phyloP scores from a whole-genome alignment of 2,329 filamentous ascomycete species.

The Penicillium concentricum region DNA sequence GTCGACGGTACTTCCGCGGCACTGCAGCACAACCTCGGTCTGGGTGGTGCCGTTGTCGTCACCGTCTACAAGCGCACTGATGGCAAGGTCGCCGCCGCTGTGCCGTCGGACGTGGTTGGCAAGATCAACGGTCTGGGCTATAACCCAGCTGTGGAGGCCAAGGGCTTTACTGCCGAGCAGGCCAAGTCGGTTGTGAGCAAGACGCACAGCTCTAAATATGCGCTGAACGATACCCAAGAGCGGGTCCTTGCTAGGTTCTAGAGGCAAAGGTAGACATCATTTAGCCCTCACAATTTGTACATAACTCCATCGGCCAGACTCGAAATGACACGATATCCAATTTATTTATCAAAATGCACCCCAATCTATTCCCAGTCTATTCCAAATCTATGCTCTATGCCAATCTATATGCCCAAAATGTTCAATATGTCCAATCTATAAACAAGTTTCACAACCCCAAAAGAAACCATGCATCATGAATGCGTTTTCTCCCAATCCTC shows the following conservation, averaged over 20 bases:
- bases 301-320: not conserved
- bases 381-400: not conserved
- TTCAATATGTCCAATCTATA: not conserved
- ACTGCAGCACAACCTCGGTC: constrained; percentile 88
- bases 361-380: not conserved
- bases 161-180: constrained; percentile 80
- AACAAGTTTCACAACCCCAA: not conserved
- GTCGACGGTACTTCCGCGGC: constrained; percentile 67
- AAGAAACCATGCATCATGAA: constrained; percentile 15
- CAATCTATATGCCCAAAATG: not conserved
- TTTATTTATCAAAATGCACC: not conserved
- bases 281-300: constrained; percentile 15
- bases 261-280: not conserved
- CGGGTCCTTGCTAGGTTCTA: constrained; percentile 71
- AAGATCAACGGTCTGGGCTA: constrained; percentile 73
- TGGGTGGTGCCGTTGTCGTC: constrained; percentile 87
- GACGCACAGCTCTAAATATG: constrained; percentile 69
- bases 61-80: constrained; percentile 87
- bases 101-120: constrained; percentile 65
- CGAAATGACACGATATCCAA: constrained; percentile 1
- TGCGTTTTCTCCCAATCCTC: constrained; percentile 35
- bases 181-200: constrained; percentile 67
- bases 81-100: constrained; percentile 60
- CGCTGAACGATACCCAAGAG: constrained; percentile 70
- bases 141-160: constrained; percentile 86